Percentiles rank a stretch among this genome's conserved stretches.
Conservation (phyloP, 306 rosid genomes). For the Canavalia gladiata region DNA sequence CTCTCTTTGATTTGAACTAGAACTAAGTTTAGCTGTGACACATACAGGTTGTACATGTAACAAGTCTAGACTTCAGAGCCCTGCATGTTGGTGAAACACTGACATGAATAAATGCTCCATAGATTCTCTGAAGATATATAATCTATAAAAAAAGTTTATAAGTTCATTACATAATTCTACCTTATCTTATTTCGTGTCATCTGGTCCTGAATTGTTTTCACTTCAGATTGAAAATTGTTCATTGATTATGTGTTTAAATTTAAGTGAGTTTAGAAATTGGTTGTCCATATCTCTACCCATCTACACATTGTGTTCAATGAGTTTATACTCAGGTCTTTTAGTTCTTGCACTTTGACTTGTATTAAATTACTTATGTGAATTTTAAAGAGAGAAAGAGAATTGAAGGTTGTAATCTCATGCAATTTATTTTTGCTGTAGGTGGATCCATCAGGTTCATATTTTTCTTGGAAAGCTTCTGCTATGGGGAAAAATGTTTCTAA, state of each 20-base stretch:
- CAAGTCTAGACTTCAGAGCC: neutral
- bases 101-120: neutral
- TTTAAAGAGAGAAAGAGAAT: slow-evolving; percentile 9
- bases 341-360: slow-evolving; percentile 16
- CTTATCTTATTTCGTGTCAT: neutral
- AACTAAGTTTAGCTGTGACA: slow-evolving; percentile 12
- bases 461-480: slow-evolving; percentile 98
- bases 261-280: neutral
- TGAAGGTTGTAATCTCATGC: slow-evolving; percentile 31
- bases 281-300: neutral
- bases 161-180: neutral
- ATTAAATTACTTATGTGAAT: slow-evolving; percentile 19
- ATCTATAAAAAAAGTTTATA: neutral
- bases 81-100: neutral
- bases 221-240: neutral
- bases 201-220: neutral
- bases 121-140: slow-evolving; percentile 19
- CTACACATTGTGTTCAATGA: slow-evolving; percentile 30
- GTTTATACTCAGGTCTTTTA: neutral
- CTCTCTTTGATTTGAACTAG: neutral
- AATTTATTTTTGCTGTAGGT: slow-evolving; percentile 65
- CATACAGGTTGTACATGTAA: neutral
- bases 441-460: slow-evolving; percentile 96
- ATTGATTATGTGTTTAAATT: slow-evolving; percentile 5
- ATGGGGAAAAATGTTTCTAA: slow-evolving; percentile 99